Evolutionary conservation across 805 yeast genomes (phyloP), one percentile per base, ranked within the genome.

Genomic region (Yarrowia osloensis): DNA sequence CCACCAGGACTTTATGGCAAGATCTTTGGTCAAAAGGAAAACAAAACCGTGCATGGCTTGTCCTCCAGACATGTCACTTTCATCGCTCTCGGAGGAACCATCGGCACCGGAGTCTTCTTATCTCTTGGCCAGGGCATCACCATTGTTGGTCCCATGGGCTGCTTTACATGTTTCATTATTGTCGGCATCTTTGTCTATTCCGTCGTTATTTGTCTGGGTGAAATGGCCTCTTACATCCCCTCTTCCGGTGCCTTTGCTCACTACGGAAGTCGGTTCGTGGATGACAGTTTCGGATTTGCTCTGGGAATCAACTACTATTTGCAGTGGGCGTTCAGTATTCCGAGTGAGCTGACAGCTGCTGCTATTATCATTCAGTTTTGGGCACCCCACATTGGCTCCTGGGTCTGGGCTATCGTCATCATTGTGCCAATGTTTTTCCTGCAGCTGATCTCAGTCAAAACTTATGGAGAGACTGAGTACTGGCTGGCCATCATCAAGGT

Each of bases 31-130:
- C 33, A 54, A 11, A 54, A 54, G 15, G 61, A 54, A 4, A 54
- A 54, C 44, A 35, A 22, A 5, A 26, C 31, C 1, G 61, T 54
- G 4, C 21, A 54, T 15, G 61, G 61, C 21, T 55, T 85, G 67
- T 85, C 84, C 71, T 80, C 83, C 33, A 80, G 91, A 74, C 91
- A 88, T 74, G 78, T 88, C 71, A 85, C 85, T 70, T 84, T 88
- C 86, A 87, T 88, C 72, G 90, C 92, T 66, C 81, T 88, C 69
- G 91, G 91, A 72, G 90, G 91, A 65, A 81, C 88, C 65, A 87
- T 89, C 69, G 95, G 94, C 74, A 87, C 92, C 6, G 94, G 92
- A 75, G 61, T 54, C 11, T 54, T 54, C 79, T 88, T 89, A 63
- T 52, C 71, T 19, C 69, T 68, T 3, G 73, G 73, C 4, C 70